Evolutionary conservation across 352 stramenopile species (phyloP).

Genomic region (Phytophthora agathidicida): DNA sequence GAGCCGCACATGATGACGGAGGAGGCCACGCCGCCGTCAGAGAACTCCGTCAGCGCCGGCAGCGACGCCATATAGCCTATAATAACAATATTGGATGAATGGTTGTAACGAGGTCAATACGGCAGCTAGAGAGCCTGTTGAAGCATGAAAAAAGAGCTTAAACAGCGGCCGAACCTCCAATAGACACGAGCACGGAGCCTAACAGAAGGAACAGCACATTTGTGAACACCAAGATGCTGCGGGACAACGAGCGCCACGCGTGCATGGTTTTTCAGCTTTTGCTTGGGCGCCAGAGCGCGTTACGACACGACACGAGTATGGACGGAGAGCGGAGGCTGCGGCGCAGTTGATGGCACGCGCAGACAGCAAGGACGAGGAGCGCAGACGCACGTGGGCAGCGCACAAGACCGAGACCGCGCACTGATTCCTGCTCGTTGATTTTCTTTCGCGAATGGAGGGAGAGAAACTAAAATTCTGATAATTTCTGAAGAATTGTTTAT

Average conservation of each 20-base stretch:
- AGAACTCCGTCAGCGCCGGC: constrained; percentile 83
- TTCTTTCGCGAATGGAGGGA: constrained; percentile 4
- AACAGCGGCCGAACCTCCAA: constrained; percentile 57
- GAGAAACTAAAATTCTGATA: constrained; percentile 4
- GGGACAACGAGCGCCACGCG: constrained; percentile 75
- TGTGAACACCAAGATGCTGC: constrained; percentile 87
- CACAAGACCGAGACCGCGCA: neutral
- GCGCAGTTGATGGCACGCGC: neutral
- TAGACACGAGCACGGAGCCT: constrained; percentile 79
- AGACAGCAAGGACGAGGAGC: constrained; percentile 1
- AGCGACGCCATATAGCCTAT: constrained; percentile 83
- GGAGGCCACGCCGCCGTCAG: constrained; percentile 74
- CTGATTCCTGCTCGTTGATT: constrained; percentile 15
- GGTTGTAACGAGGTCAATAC: constrained; percentile 5
- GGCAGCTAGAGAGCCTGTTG: neutral
- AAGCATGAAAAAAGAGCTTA: constrained; percentile 6
- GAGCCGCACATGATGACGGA: constrained; percentile 83
- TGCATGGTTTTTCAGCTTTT: constrained; percentile 34
- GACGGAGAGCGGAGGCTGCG: neutral
- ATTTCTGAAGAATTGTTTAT: no score
- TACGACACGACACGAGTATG: constrained; percentile 25
- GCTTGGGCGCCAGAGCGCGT: constrained; percentile 13
- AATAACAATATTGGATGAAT: constrained; percentile 12
- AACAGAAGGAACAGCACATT: constrained; percentile 88
- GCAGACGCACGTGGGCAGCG: constrained; percentile 2